Base-by-base conservation (phyloP, 768 basidiomycete genomes). In the Xerocomus spinulosus region DNA sequence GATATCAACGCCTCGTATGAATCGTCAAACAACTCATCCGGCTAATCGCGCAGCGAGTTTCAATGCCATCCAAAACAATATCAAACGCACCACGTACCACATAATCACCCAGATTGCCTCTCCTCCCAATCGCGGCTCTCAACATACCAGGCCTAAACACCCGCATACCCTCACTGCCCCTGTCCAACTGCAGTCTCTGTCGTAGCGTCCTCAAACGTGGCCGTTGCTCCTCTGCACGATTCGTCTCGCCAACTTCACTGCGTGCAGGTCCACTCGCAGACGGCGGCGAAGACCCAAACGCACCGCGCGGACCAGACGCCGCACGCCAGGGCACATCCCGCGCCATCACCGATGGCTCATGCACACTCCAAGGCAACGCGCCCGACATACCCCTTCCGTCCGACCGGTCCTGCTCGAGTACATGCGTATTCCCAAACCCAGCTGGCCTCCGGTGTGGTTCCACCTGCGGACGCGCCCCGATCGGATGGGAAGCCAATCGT, bases 11-110 rank as follows among this genome's bases (percentile, higher is more conserved):
- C 78, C 61, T 91, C 88, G 56, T 89, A 90, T 2, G 87, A 89
- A 6, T 74, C 64, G 52, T 88, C 85, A 60, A 87, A 83, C 52
- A 87, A 75, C 58, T 89, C 85, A 50, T 89, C 87, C 44, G 81
- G 79, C 85, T 86, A 55, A 17, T 5, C 51, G 48, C 44, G 47
- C 20, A 14, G 24, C 43, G 37, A 9, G 23, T 33, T n/a, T 40
- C 23, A 60, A 51, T n/a, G 48, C 44, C 25, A 35, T 28, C 28
- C 48, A 48, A 46, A 49, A 13, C 26, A 14, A 46, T 41, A 46
- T 13, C 33, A 4, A 35, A 17, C 29, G 12, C 1, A 25, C n/a
- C 28, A 70, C 80, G 26, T 51, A 85, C 84, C 65, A 88, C 62
- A 18, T 72, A 78, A 56, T 77, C 77, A 3, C 76, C 75, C 2